A percentile compares a stretch with the other conserved stretches of the same genome.
These are phyloP conservation scores for Hemisphaericaspora xylanilytica DNA, from an alignment of 1,139 yeast genomes.

Conservation along the genomic window DNA sequence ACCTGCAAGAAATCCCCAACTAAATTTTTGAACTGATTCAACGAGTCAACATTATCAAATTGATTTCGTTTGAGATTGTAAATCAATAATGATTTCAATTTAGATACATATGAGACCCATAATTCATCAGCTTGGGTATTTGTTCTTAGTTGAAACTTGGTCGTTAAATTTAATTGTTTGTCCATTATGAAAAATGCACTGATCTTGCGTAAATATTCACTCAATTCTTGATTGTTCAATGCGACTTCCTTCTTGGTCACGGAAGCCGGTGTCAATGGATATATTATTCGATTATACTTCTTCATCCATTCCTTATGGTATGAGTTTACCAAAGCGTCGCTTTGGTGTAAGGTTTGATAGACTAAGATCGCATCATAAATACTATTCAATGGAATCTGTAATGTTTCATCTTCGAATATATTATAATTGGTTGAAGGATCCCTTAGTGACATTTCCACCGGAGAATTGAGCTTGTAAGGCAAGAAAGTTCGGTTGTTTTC, in stretches of 20 bases:
- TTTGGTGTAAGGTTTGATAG: constrained; percentile 68
- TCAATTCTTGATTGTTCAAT: constrained; percentile 32
- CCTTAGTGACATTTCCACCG: constrained; percentile 75
- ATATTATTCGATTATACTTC: constrained; percentile 69
- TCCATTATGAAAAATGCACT: constrained; percentile 80
- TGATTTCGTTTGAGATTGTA: constrained; percentile 32
- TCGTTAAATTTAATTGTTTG: constrained; percentile 56
- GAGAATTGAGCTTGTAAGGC: constrained; percentile 74
- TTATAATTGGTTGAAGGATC: constrained; percentile 49
- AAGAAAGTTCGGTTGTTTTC: constrained; percentile 41
- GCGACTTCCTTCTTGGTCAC: constrained; percentile 22
- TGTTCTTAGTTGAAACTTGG: constrained; percentile 54
- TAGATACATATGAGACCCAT: constrained; percentile 69
- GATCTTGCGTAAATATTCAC: constrained; percentile 58
- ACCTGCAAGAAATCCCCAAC: constrained; percentile 75
- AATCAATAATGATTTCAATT: constrained; percentile 54
- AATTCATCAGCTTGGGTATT: constrained; percentile 66
- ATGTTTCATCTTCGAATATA: constrained; percentile 43
- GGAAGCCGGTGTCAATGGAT: constrained; percentile 52
- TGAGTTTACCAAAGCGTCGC: constrained; percentile 55
- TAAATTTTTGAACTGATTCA: constrained; percentile 46
- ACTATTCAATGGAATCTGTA: constrained; percentile 60
- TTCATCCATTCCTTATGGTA: constrained; percentile 72
- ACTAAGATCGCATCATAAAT: constrained; percentile 83
- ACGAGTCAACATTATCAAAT: constrained; percentile 28